Evolutionary conservation across 768 basidiomycete genomes (phyloP), one percentile per base, ranked within the genome.

Genomic region (Butyriboletus loyo): DNA sequence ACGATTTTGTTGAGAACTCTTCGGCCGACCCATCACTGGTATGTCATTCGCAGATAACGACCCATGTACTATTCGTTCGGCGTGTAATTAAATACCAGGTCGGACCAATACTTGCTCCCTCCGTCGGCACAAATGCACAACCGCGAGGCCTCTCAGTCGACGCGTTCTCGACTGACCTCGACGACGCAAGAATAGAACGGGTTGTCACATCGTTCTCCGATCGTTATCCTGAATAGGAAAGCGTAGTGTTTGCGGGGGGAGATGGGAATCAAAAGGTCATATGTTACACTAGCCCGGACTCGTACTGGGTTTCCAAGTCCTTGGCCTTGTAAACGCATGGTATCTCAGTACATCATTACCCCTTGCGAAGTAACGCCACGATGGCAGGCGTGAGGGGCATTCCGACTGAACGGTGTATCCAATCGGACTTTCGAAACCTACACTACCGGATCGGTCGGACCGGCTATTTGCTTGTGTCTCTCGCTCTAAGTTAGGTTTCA

Each of bases 181-280:
- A 7, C 3, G 10, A 6, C 28, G 27, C 17, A 42, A 19, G 41
- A n/a, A 27, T 17, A 42, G 6, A 7, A 15, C 15, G 8, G 8
- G 4, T 11, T 7, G 25, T 27, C 6, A 14, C 37, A 4, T 15
- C 17, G 15, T 21, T 49, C 19, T 8, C 49, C 14, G 9, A 17
- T 19, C 8, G n/a, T 22, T 22, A 19, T 41, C 37, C 44, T 25
- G 34, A 50, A 45, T 37, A 59, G 57, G 51, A 42, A 58, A 48
- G 30, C 22, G 34, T 49, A 52, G 46, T 53, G 37, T 41, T 49
- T 13, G 37, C 28, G 17, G 9, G 22, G 8, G 40, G 15, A 17
- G n/a, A n/a, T n/a, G 8, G 27, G 15, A 17, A 49, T 19, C 27
- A n/a, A 19, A 2, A 43, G 19, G 11, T 6, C 19, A 19, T 14